Evolutionary conservation across 352 stramenopile species (phyloP).

Genomic region (Globisporangium alternatum): DNA sequence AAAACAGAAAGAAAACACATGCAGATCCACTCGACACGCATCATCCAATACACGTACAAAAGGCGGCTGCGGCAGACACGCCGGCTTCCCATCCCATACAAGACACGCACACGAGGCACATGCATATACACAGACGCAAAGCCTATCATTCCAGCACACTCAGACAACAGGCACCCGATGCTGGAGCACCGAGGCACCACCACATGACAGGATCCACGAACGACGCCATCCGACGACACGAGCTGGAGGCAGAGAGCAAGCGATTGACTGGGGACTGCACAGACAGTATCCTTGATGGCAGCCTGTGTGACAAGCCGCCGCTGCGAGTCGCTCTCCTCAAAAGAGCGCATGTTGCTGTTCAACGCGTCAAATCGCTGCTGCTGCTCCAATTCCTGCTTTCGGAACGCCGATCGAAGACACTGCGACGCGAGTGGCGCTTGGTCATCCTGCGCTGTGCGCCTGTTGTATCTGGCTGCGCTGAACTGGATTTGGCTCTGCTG

Average conservation of each 20-base stretch:
- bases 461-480: neutral
- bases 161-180: neutral
- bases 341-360: conserved; percentile 3
- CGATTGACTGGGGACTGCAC: conserved; percentile 1
- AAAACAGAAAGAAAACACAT: conserved; percentile 16
- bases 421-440: neutral
- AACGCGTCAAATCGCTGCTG: conserved; percentile 3
- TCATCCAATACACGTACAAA: conserved; percentile 14
- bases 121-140: conserved; percentile 8
- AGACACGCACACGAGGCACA: neutral
- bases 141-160: conserved; percentile 5
- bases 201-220: neutral
- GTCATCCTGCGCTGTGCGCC: neutral
- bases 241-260: conserved; percentile 1
- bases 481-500: neutral
- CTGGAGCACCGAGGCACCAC: neutral
- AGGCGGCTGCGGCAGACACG: conserved; percentile 6
- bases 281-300: neutral
- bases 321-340: conserved; percentile 10
- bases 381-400: conserved; percentile 4
- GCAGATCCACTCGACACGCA: conserved; percentile 2
- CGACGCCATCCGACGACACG: neutral
- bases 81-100: conserved; percentile 12
- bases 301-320: conserved; percentile 1
- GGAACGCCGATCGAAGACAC: neutral